These are phyloP conservation scores for Paragyromitra xinjiangensis DNA, from an alignment of 495 filamentous ascomycete genomes.

Conservation along the genomic window DNA sequence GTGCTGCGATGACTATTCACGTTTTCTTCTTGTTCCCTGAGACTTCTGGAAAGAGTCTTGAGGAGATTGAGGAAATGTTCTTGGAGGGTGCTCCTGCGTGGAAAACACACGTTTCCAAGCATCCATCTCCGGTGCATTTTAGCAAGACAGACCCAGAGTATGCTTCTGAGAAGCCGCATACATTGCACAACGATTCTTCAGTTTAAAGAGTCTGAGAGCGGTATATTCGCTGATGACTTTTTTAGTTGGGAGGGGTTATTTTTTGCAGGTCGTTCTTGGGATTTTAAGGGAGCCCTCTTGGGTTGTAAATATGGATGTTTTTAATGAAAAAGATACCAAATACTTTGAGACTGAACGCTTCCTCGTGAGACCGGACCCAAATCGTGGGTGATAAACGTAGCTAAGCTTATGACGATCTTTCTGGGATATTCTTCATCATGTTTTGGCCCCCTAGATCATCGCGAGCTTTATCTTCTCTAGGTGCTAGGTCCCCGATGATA, in stretches of 20 bases:
- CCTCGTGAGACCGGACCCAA: background rate
- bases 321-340: slow-evolving; percentile 12
- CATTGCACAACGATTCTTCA: slow-evolving; percentile 1
- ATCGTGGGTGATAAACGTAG: background rate
- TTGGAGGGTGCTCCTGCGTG: slow-evolving; percentile 61
- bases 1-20: slow-evolving; percentile 74
- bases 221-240: background rate
- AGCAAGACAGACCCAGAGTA: slow-evolving; percentile 14
- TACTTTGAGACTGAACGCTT: background rate
- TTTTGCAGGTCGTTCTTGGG: background rate
- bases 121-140: slow-evolving; percentile 14
- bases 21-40: slow-evolving; percentile 84
- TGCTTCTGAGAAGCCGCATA: slow-evolving; percentile 23
- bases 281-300: background rate
- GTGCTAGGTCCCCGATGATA: too few relatives aligned
- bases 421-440: background rate
- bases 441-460: background rate
- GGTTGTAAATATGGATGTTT: slow-evolving; percentile 6
- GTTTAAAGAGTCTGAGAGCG: background rate
- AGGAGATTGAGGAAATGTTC: slow-evolving; percentile 78
- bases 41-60: slow-evolving; percentile 79
- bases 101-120: slow-evolving; percentile 52
- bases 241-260: background rate
- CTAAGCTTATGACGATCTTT: background rate
- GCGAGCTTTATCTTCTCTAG: too few relatives aligned